A percentile compares a stretch with the other conserved stretches of the same genome.
Conservation (phyloP, 2,329 filamentous ascomycete genomes). For the Penicillium paneum region DNA sequence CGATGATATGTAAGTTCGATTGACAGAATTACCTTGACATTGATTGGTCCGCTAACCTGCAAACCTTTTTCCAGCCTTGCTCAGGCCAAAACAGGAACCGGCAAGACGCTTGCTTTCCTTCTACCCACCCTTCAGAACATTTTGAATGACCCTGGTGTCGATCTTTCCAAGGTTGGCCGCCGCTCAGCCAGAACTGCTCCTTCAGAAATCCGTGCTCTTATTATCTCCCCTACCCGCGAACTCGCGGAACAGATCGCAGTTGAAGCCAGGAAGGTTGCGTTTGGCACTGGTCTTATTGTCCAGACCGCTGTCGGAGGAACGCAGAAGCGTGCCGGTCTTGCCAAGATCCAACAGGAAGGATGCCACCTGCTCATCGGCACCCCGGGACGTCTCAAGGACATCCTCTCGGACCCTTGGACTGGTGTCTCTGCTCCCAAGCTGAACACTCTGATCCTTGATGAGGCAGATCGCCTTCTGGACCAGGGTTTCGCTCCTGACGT, state of each 20-base stretch:
- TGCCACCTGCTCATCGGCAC: constrained; percentile 90
- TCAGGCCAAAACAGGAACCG: constrained; percentile 94
- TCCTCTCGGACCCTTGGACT: constrained; percentile 64
- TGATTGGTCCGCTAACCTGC: constrained; percentile 14
- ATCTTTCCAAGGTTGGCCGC: constrained; percentile 12
- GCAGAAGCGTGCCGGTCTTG: constrained; percentile 66
- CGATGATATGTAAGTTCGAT: constrained; percentile 68
- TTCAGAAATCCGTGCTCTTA: constrained; percentile 56
- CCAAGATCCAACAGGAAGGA: constrained; percentile 65
- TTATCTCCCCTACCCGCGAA: constrained; percentile 63
- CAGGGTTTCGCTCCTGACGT: constrained; percentile 67
- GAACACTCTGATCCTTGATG: constrained; percentile 60
- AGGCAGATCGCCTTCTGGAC: constrained; percentile 66
- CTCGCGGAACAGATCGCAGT: constrained; percentile 62
- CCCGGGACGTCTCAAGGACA: constrained; percentile 80
- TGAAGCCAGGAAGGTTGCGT: constrained; percentile 69
- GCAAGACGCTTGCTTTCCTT: constrained; percentile 93
- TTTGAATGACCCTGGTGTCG: constrained; percentile 62
- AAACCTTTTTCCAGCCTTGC: constrained; percentile 60
- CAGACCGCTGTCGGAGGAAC: constrained; percentile 90
- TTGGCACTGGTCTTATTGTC: constrained; percentile 64
- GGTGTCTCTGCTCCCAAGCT: constrained; percentile 63
- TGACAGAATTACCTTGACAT: background rate
- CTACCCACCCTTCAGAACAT: constrained; percentile 81
- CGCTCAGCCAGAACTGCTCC: constrained; percentile 11